phyloP scores from a whole-genome alignment of 768 basidiomycete species.

The Lactarius sanguifluus region DNA sequence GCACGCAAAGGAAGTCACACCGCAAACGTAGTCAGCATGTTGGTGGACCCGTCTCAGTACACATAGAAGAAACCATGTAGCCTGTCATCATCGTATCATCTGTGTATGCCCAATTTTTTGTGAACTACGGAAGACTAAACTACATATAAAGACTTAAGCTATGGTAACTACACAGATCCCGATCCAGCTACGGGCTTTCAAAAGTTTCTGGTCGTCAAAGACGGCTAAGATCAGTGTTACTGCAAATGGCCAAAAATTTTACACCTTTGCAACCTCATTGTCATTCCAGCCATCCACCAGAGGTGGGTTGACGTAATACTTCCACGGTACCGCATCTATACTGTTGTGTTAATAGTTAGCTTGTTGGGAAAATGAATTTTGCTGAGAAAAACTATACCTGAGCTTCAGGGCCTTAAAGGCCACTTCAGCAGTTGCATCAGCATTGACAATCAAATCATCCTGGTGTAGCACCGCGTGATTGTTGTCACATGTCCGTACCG shows the following conservation, averaged over 20 bases:
- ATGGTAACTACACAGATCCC: too few relatives aligned
- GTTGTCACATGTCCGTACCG: too few relatives aligned
- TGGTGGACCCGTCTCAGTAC: not conserved
- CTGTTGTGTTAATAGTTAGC: not conserved
- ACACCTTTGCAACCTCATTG: not conserved
- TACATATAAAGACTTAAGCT: too few relatives aligned
- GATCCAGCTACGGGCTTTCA: too few relatives aligned
- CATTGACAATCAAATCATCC: not conserved
- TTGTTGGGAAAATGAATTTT: not conserved
- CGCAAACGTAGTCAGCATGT: not conserved
- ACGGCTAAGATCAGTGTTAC: too few relatives aligned
- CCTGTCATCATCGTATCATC: not conserved
- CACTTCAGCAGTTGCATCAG: not conserved
- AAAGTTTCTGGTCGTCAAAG: too few relatives aligned
- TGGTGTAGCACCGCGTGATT: too few relatives aligned
- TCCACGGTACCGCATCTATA: not conserved
- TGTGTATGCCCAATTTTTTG: too few relatives aligned
- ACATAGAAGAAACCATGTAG: not conserved
- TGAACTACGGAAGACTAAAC: too few relatives aligned
- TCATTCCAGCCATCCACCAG: not conserved
- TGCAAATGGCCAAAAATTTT: not conserved
- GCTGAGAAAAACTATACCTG: not conserved
- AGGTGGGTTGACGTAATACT: not conserved
- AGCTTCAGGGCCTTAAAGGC: not conserved
- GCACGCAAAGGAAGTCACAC: conserved; percentile 29